Conservation (phyloP, 2,329 filamentous ascomycete genomes). For the Trichoderma afroharzianum region DNA sequence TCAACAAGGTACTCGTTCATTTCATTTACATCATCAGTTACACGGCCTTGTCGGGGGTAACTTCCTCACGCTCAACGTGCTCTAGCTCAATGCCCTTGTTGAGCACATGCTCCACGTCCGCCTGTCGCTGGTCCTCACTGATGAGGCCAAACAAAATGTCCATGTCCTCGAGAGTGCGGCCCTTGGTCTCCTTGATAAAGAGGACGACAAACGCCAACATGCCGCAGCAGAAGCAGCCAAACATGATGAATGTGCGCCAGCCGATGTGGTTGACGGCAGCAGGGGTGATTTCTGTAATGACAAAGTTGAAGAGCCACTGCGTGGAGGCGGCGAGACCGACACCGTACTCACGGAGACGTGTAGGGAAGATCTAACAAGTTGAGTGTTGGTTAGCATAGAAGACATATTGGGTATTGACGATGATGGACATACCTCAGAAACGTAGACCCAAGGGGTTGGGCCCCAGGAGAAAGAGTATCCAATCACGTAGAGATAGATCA, state of each 20-base stretch:
- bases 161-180: slow-evolving; percentile 20
- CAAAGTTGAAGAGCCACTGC: slow-evolving; percentile 67
- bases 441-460: slow-evolving; percentile 21
- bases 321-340: slow-evolving; percentile 61
- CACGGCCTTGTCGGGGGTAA: slow-evolving; percentile 1
- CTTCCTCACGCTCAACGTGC: slow-evolving; percentile 5
- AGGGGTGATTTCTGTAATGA: slow-evolving; percentile 40
- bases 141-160: slow-evolving; percentile 17
- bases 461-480: slow-evolving; percentile 21
- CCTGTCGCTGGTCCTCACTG: slow-evolving; percentile 17
- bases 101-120: slow-evolving; percentile 17
- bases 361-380: slow-evolving; percentile 16
- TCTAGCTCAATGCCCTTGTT: slow-evolving; percentile 14
- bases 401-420: background rate
- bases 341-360: slow-evolving; percentile 21
- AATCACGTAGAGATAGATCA: slow-evolving; percentile 21
- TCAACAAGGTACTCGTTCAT: background rate
- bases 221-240: slow-evolving; percentile 21
- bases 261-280: slow-evolving; percentile 20
- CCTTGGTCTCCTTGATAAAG: slow-evolving; percentile 22
- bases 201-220: slow-evolving; percentile 20
- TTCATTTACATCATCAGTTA: background rate
- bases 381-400: background rate
- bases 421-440: slow-evolving; percentile 9
- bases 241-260: slow-evolving; percentile 23